phyloP scores from a whole-genome alignment of 2,329 filamentous ascomycete species.

The Talaromyces marneffei region DNA sequence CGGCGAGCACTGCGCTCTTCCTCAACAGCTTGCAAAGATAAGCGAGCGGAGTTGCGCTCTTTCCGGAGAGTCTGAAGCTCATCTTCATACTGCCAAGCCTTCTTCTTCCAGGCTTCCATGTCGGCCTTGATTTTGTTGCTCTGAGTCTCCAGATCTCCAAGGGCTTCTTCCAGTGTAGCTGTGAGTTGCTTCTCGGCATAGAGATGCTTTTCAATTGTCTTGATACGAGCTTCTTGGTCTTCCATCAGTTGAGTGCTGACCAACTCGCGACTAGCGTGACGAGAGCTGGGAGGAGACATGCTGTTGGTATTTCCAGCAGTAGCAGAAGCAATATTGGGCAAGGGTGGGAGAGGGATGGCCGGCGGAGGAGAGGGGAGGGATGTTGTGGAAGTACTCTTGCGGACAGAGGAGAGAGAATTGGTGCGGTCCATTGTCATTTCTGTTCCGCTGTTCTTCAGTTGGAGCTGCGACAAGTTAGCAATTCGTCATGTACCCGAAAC shows the following conservation, averaged over 20 bases:
- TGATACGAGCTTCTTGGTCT: conserved; percentile 90
- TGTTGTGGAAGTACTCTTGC: conserved; percentile 75
- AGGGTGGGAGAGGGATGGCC: conserved; percentile 87
- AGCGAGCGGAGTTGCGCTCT: conserved; percentile 54
- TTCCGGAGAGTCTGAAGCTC: conserved; percentile 49
- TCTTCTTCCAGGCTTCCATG: conserved; percentile 84
- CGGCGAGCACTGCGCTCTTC: conserved; percentile 91
- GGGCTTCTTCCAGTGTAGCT: conserved; percentile 86
- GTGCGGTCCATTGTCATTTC: conserved; percentile 48
- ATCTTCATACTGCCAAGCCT: conserved; percentile 70
- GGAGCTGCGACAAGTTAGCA: conserved; percentile 27
- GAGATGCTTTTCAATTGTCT: conserved; percentile 93
- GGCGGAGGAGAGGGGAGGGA: conserved; percentile 86
- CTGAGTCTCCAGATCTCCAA: conserved; percentile 87
- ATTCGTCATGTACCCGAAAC: not conserved
- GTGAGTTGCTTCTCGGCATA: conserved; percentile 95
- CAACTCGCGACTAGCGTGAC: conserved; percentile 77
- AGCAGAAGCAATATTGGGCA: conserved; percentile 59
- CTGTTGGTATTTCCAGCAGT: conserved; percentile 48
- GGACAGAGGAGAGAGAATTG: conserved; percentile 61
- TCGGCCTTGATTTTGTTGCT: conserved; percentile 89
- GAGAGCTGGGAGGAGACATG: conserved; percentile 55
- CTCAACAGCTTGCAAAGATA: conserved; percentile 81
- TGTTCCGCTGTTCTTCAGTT: conserved; percentile 37
- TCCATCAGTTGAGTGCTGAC: conserved; percentile 77